Evolutionary conservation across 1,284 basidiomycete genomes (phyloP).

Genomic region (Mycena sp.): DNA sequence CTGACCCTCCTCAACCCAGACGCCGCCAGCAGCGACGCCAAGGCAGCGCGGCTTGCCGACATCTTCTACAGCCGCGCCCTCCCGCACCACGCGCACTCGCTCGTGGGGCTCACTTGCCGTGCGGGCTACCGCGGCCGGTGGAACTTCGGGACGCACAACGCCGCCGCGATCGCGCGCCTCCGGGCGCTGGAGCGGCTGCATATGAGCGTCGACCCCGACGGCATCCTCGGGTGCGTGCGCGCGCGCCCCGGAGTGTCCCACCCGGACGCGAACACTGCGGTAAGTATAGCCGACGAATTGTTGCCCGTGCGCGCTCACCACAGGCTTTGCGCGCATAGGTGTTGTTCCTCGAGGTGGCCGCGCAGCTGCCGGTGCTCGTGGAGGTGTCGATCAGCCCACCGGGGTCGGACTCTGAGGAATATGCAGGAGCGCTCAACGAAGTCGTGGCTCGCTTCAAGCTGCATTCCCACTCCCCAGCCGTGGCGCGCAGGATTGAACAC

Average conservation of each 20-base stretch:
- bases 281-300: no score
- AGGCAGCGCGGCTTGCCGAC: not conserved
- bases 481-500: no score
- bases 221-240: constrained; percentile 5
- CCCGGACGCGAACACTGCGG: no score
- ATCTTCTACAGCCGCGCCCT: constrained; percentile 5
- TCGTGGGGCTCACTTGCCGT: not conserved
- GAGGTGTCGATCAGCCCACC: no score
- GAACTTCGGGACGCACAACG: constrained; percentile 8
- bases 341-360: no score
- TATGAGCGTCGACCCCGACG: constrained; percentile 12
- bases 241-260: not conserved
- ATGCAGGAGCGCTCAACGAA: no score
- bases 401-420: no score
- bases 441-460: no score
- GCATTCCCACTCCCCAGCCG: no score
- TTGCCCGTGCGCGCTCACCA: no score
- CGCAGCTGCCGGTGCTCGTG: no score
- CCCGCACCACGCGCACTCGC: not conserved
- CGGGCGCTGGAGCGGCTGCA: not conserved
- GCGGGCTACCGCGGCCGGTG: constrained; percentile 2
- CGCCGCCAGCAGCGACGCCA: not conserved
- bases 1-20: not conserved
- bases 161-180: not conserved
- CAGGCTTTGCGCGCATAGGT: no score